A percentile compares a stretch with the other conserved stretches of the same genome.
Conservation (phyloP, 2,329 filamentous ascomycete species). For the Metarhizium rileyi region DNA sequence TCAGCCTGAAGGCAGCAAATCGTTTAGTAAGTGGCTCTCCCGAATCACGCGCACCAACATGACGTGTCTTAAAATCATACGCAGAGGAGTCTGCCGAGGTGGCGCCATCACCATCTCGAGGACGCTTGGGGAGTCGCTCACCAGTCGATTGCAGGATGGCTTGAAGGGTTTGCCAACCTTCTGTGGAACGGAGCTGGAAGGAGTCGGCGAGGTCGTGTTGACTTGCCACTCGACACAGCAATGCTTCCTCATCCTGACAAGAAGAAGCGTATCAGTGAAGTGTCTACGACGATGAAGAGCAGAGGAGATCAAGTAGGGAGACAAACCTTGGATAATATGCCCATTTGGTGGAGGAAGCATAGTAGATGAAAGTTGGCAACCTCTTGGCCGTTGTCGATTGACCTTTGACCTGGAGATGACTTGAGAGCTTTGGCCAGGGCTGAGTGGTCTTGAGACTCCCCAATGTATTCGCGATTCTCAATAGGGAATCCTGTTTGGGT, state of each 20-base stretch:
- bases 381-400: constrained; percentile 51
- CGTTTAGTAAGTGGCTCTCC: constrained; percentile 54
- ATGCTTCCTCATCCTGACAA: constrained; percentile 74
- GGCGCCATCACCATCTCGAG: constrained; percentile 30
- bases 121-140: constrained; percentile 85
- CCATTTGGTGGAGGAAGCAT: constrained; percentile 74
- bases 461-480: constrained; percentile 82
- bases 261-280: background rate
- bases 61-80: constrained; percentile 7
- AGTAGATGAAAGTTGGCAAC: constrained; percentile 92
- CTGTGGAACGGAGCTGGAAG: constrained; percentile 73
- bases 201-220: constrained; percentile 72
- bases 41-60: constrained; percentile 19
- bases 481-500: constrained; percentile 68
- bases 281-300: constrained; percentile 1
- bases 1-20: constrained; percentile 57
- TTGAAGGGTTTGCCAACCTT: constrained; percentile 89
- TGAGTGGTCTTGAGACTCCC: constrained; percentile 72
- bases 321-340: constrained; percentile 73
- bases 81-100: constrained; percentile 14
- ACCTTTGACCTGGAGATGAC: constrained; percentile 47
- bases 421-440: constrained; percentile 60
- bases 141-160: constrained; percentile 92
- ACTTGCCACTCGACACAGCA: constrained; percentile 77
- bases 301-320: constrained; percentile 1